Evolutionary conservation across 371 early-diverging fungal genomes (phyloP), one percentile per base, ranked within the genome.

Genomic region (Rhizopus sp.): DNA sequence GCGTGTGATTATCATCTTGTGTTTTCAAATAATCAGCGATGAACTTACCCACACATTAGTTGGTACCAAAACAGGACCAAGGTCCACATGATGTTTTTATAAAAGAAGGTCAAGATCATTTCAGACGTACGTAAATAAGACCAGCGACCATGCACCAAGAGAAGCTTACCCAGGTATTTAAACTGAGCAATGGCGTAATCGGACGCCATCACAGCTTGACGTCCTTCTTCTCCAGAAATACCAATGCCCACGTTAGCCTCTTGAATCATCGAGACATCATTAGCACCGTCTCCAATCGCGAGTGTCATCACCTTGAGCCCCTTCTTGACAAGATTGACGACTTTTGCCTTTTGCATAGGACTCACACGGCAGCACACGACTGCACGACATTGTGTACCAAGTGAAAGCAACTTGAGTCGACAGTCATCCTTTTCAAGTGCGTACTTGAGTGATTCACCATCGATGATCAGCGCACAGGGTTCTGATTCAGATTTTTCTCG

Each of bases 231-330:
- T 59, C 96, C 96, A 12, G 88, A 85, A 57, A 96, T 94, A 50
- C 96, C 96, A 7, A 96, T 82, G 39, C 96, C 95, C 1, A 96
- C 85, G 62, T 94, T 86, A 37, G 96, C 92, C 60, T 85, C 89
- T 69, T 92, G 91, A 52, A 96, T 92, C 97, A 96, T 96, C 13
- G 87, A 83, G 6, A 96, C 95, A 70, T 96, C 97, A 63, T 96
- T 96, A 33, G 93, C 94, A 38, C 94, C 91, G 66, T 96, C 93
- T n/a, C 96, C 95, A 42, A 94, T 89, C 6, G 94, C 85, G 50
- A 90, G 60, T 2, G 89, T 89, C 86, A 92, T 84, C 5, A 86
- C 88, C 47, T 88, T 85, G 45, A 87, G 69, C 7, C 85, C 82
- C 44, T 75, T 78, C 23, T 75, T 74, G 12, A 78, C 78, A 39